Percentiles rank a stretch among this genome's conserved stretches.
Conservation (phyloP, 2,329 filamentous ascomycete species). For the Aureobasidium lini region DNA sequence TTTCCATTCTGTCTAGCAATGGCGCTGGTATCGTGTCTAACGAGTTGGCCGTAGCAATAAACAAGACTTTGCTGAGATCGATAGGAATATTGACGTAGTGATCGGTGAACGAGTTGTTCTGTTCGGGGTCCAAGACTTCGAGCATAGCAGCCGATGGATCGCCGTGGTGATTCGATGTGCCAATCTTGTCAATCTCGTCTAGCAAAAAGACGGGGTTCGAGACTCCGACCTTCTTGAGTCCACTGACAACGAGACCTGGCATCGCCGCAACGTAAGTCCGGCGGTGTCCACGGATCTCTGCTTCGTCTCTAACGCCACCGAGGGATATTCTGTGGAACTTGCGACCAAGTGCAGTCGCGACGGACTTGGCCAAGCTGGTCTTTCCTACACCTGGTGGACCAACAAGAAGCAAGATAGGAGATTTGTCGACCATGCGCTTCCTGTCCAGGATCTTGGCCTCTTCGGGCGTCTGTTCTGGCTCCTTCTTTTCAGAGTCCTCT, state of each 20-base stretch:
- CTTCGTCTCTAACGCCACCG: conserved; percentile 90
- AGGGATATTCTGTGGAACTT: conserved; percentile 97
- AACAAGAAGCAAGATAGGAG: conserved; percentile 86
- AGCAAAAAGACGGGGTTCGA: conserved; percentile 91
- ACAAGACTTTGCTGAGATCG: conserved; percentile 91
- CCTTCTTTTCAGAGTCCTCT: conserved; percentile 14
- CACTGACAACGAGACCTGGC: conserved; percentile 90
- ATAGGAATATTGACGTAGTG: conserved; percentile 96
- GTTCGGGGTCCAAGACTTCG: conserved; percentile 93
- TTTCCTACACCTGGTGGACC: conserved; percentile 94
- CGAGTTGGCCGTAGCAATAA: conserved; percentile 93
- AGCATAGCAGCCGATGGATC: conserved; percentile 97
- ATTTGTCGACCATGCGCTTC: conserved; percentile 87
- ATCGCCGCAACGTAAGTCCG: conserved; percentile 98
- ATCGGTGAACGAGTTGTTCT: conserved; percentile 90
- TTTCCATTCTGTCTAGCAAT: conserved; percentile 94
- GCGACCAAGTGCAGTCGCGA: conserved; percentile 82
- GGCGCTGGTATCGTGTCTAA: conserved; percentile 93
- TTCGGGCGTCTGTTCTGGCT: conserved; percentile 39
- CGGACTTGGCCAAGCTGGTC: conserved; percentile 87
- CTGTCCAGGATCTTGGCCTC: conserved; percentile 70
- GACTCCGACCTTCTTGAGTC: conserved; percentile 89
- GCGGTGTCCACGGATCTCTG: conserved; percentile 90
- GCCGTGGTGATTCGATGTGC: conserved; percentile 82
- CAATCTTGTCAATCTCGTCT: conserved; percentile 97